phyloP scores from a whole-genome alignment of 2,329 filamentous ascomycete genomes.

The Ceratocystis smalleyi region DNA sequence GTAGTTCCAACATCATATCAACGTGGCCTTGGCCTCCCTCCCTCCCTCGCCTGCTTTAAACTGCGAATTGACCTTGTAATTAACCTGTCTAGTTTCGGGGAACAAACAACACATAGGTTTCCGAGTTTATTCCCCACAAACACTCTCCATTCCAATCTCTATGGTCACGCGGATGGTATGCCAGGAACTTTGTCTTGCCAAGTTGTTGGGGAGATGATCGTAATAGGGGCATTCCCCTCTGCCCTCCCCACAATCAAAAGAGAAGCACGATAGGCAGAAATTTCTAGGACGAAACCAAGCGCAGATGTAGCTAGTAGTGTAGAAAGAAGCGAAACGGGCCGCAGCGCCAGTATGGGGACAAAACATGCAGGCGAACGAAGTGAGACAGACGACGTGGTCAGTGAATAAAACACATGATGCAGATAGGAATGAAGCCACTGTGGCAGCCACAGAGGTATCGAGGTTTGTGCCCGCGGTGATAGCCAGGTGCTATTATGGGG shows the following conservation, averaged over 20 bases:
- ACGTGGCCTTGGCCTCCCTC: neutral
- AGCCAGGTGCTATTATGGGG: neutral
- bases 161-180: neutral
- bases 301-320: neutral
- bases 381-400: neutral
- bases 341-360: neutral
- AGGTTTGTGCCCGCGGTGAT: neutral
- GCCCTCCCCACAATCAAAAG: neutral
- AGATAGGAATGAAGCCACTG: neutral
- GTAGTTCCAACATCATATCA: neutral
- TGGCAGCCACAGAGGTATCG: neutral
- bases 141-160: neutral
- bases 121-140: neutral
- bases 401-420: neutral
- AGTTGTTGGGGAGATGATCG: neutral
- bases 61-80: neutral
- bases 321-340: neutral
- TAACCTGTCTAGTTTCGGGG: neutral
- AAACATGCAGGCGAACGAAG: constrained; percentile 1
- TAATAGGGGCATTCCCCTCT: neutral
- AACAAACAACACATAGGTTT: neutral
- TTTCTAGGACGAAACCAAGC: neutral
- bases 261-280: neutral
- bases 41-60: neutral
- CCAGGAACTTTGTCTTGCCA: constrained; percentile 4